Conservation (phyloP, 1,139 yeast species). For the Yamadazyma pseudoaaseri region DNA sequence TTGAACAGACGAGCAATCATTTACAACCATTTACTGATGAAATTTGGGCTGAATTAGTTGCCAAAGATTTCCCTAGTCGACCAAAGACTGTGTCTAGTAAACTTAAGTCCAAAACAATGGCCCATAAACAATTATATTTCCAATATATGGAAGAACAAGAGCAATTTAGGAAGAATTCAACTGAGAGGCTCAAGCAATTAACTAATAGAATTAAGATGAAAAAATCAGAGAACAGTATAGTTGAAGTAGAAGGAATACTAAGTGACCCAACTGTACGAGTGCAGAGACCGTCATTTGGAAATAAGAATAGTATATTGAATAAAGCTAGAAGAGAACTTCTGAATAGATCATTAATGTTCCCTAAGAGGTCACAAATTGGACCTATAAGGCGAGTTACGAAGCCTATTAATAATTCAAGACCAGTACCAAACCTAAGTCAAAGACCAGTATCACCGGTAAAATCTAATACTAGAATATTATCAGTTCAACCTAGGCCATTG, state of each 20-base stretch:
- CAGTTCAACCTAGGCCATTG: neutral
- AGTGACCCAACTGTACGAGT: constrained; percentile 40
- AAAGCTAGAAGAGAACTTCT: constrained; percentile 36
- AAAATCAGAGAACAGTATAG: constrained; percentile 47
- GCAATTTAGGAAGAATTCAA: constrained; percentile 47
- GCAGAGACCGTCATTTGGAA: constrained; percentile 8
- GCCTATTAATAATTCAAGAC: neutral
- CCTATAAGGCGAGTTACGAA: too few relatives aligned
- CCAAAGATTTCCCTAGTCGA: constrained; percentile 50
- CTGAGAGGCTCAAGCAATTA: constrained; percentile 46
- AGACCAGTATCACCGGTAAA: neutral
- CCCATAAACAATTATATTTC: constrained; percentile 41
- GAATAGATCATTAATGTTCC: constrained; percentile 34
- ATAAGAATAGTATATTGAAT: constrained; percentile 29
- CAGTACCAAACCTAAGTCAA: neutral
- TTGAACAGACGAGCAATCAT: constrained; percentile 46
- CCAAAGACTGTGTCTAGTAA: constrained; percentile 17
- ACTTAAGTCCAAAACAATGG: constrained; percentile 21
- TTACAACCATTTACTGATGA: constrained; percentile 49
- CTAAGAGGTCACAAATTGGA: constrained; percentile 9
- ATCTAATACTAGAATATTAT: neutral
- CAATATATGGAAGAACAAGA: constrained; percentile 45
- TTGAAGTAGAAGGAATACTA: constrained; percentile 35
- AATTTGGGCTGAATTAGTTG: constrained; percentile 47
- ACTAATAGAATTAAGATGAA: constrained; percentile 41